A percentile compares a stretch with the other conserved stretches of the same genome.
Evolutionary conservation across 306 rosid species (phyloP).

Genomic region (Acacia melanoxylon): DNA sequence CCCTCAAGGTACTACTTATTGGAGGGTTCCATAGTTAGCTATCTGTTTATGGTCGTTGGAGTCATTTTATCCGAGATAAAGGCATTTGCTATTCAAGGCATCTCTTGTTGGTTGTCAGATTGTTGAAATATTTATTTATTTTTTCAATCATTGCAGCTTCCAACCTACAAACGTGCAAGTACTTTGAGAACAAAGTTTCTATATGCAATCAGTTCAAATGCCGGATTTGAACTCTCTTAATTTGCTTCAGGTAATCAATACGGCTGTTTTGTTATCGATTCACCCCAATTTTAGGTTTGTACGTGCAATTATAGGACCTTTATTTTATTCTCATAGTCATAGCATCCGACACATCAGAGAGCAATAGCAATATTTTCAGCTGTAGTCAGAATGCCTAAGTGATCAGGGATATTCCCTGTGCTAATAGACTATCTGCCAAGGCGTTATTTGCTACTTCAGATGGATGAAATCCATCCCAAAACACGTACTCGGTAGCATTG

Average conservation of each 20-base stretch:
- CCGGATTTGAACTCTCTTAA: conserved; percentile 96
- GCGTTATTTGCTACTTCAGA: conserved; percentile 58
- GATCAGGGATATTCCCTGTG: conserved; percentile 42
- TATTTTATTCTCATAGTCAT: background rate
- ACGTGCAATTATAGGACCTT: background rate
- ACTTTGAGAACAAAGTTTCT: conserved; percentile 83
- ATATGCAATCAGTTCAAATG: conserved; percentile 90
- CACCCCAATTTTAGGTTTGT: background rate
- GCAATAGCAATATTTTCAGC: background rate
- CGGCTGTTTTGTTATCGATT: conserved; percentile 12
- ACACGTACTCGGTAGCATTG: conserved; percentile 57
- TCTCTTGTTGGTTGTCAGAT: conserved; percentile 18
- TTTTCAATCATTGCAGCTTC: conserved; percentile 62
- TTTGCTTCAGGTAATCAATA: conserved; percentile 43
- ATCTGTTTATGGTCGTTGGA: conserved; percentile 7
- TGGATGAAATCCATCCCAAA: conserved; percentile 76
- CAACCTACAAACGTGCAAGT: conserved; percentile 89
- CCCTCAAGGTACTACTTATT: conserved; percentile 70
- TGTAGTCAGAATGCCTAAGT: background rate
- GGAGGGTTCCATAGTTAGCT: conserved; percentile 19
- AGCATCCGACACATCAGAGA: background rate
- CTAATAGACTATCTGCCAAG: conserved; percentile 51
- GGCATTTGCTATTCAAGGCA: conserved; percentile 3
- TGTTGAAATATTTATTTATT: conserved; percentile 20
- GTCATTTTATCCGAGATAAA: conserved; percentile 4